Evolutionary conservation across 2,329 filamentous ascomycete species (phyloP).

Genomic region (Cladosporium sp.): DNA sequence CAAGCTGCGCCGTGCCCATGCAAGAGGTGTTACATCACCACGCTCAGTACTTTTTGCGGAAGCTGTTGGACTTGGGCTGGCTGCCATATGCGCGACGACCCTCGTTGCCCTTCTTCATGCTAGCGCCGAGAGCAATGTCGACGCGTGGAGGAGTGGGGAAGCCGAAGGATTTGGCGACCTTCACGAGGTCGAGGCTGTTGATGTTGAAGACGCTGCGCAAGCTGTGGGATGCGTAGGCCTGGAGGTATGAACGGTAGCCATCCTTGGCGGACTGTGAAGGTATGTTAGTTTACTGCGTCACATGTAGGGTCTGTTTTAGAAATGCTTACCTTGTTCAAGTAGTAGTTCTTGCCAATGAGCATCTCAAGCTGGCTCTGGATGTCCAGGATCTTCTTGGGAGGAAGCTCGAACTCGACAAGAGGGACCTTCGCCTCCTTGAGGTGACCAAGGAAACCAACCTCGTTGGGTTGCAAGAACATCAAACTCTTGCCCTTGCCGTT

Average conservation of each 20-base stretch:
- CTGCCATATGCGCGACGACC: conserved; percentile 70
- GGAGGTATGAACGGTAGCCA: conserved; percentile 83
- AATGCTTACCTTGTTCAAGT: conserved; percentile 72
- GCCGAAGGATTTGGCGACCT: conserved; percentile 80
- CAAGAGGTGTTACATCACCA: background rate
- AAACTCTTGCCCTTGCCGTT: conserved; percentile 81
- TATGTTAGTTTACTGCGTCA: background rate
- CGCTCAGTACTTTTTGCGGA: conserved; percentile 11
- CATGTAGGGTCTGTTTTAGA: background rate
- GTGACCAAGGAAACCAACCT: conserved; percentile 88
- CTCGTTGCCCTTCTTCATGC: conserved; percentile 71
- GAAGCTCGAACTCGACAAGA: conserved; percentile 94
- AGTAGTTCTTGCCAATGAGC: conserved; percentile 92
- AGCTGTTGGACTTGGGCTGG: conserved; percentile 60
- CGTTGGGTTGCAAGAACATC: conserved; percentile 87
- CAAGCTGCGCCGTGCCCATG: conserved; percentile 2
- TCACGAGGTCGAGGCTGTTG: conserved; percentile 74
- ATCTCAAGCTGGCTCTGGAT: conserved; percentile 80
- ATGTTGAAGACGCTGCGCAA: conserved; percentile 81
- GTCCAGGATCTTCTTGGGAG: conserved; percentile 82
- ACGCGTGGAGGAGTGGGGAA: conserved; percentile 73
- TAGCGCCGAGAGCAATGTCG: conserved; percentile 72
- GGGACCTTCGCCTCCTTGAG: conserved; percentile 89
- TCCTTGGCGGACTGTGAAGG: conserved; percentile 56
- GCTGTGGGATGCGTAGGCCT: conserved; percentile 87